Conservation (phyloP, 306 rosid species). For the Bauhinia variegata region DNA sequence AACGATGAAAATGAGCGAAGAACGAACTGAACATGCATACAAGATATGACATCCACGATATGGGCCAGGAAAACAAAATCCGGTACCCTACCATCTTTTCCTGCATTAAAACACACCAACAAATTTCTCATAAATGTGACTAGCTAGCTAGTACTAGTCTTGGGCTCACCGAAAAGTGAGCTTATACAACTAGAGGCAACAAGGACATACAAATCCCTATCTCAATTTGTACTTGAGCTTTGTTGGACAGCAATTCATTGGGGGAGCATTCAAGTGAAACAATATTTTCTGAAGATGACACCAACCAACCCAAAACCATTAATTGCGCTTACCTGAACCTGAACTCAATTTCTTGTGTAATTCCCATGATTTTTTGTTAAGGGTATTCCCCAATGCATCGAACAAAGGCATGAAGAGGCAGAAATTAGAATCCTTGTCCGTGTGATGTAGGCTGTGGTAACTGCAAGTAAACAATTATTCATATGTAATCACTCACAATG, state of each 20-base stretch:
- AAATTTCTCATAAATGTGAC: neutral
- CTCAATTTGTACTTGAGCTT: neutral
- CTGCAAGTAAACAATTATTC: too few relatives aligned
- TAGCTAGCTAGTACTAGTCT: too few relatives aligned
- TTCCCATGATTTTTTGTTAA: slow-evolving; percentile 72
- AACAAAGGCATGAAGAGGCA: slow-evolving; percentile 99
- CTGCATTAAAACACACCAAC: slow-evolving; percentile 55
- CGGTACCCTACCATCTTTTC: slow-evolving; percentile 52
- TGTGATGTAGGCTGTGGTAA: slow-evolving; percentile 79
- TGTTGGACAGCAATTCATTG: too few relatives aligned
- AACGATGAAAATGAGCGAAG: slow-evolving; percentile 57
- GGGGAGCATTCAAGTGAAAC: too few relatives aligned
- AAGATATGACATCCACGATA: slow-evolving; percentile 71
- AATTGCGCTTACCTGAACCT: slow-evolving; percentile 54
- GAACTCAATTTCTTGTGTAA: slow-evolving; percentile 58
- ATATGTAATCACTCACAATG: too few relatives aligned
- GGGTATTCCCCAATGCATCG: slow-evolving; percentile 75
- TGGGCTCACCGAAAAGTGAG: too few relatives aligned
- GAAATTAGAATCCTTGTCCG: slow-evolving; percentile 76
- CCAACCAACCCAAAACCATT: neutral
- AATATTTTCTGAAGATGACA: slow-evolving; percentile 8
- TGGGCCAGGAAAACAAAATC: slow-evolving; percentile 93
- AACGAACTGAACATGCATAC: slow-evolving; percentile 63
- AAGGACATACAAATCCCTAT: too few relatives aligned
- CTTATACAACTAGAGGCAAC: neutral